Evolutionary conservation across 2,329 filamentous ascomycete species (phyloP).

Genomic region (Ascochyta clinopodiicola): DNA sequence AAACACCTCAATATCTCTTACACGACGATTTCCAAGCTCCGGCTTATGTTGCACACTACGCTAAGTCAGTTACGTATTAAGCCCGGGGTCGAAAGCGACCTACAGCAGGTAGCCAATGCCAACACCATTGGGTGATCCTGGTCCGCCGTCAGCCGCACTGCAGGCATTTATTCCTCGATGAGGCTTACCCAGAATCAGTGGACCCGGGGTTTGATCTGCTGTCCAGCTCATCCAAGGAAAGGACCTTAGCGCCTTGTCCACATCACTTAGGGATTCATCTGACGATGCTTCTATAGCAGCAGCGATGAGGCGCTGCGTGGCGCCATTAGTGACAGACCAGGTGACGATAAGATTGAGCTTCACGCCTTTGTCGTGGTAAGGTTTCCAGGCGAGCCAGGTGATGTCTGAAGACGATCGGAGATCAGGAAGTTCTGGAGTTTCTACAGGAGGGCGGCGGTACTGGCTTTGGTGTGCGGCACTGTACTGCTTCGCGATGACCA

Average conservation of each 20-base stretch:
- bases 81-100: too few relatives aligned
- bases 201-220: neutral
- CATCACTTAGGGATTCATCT: neutral
- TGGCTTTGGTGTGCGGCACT: constrained; percentile 2
- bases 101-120: constrained; percentile 8
- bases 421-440: neutral
- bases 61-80: too few relatives aligned
- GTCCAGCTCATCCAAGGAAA: constrained; percentile 6
- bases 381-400: constrained; percentile 11
- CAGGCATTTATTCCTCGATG: neutral
- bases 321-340: constrained; percentile 7
- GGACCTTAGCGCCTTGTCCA: constrained; percentile 1
- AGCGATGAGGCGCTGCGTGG: neutral
- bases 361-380: constrained; percentile 1
- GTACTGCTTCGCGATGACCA: constrained; percentile 7
- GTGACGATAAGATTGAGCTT: constrained; percentile 11
- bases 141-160: neutral
- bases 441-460: constrained; percentile 5
- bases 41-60: constrained; percentile 7
- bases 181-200: neutral
- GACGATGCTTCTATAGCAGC: constrained; percentile 2
- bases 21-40: constrained; percentile 5
- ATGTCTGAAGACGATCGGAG: constrained; percentile 9
- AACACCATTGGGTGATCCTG: constrained; percentile 12
- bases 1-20: constrained; percentile 7